These are phyloP conservation scores for Diaporthe sp. DNA, from an alignment of 2,329 filamentous ascomycete genomes.

Conservation along the genomic window DNA sequence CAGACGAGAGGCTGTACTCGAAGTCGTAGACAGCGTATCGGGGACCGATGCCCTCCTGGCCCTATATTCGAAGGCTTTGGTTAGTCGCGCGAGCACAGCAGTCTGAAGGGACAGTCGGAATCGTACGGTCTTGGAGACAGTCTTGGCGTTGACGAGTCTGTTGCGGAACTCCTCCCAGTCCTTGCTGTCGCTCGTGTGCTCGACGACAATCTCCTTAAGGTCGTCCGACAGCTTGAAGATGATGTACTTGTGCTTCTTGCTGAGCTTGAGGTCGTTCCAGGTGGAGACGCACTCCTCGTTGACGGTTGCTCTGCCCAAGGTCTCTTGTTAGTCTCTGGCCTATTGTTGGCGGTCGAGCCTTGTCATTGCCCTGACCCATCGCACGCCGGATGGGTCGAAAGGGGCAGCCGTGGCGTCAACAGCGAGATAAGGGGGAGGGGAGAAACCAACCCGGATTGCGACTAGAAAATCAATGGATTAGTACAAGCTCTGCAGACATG, in stretches of 20 bases:
- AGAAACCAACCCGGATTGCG: slow-evolving; percentile 77
- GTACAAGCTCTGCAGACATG: neutral
- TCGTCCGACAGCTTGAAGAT: slow-evolving; percentile 90
- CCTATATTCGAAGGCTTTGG: slow-evolving; percentile 55
- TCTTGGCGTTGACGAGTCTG: slow-evolving; percentile 80
- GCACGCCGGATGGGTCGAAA: slow-evolving; percentile 7
- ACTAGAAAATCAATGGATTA: slow-evolving; percentile 57
- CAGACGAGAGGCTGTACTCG: slow-evolving; percentile 79
- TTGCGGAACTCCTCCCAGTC: slow-evolving; percentile 83
- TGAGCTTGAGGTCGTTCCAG: slow-evolving; percentile 88
- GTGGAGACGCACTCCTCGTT: slow-evolving; percentile 77
- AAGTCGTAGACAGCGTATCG: slow-evolving; percentile 91
- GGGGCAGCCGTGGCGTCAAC: slow-evolving; percentile 1
- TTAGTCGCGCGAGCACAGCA: slow-evolving; percentile 34
- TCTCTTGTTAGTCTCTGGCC: slow-evolving; percentile 27
- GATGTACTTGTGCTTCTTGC: slow-evolving; percentile 87
- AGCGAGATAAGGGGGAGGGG: slow-evolving; percentile 41
- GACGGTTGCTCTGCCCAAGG: slow-evolving; percentile 74
- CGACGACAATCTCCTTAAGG: slow-evolving; percentile 85
- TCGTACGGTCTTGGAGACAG: slow-evolving; percentile 78
- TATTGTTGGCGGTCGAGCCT: slow-evolving; percentile 29
- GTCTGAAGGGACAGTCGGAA: slow-evolving; percentile 34
- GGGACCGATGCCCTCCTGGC: slow-evolving; percentile 73
- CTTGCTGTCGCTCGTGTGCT: slow-evolving; percentile 76
- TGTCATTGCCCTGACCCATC: neutral